Evolutionary conservation across 257 asterid species (phyloP).

Genomic region (Solanum bukasovii): DNA sequence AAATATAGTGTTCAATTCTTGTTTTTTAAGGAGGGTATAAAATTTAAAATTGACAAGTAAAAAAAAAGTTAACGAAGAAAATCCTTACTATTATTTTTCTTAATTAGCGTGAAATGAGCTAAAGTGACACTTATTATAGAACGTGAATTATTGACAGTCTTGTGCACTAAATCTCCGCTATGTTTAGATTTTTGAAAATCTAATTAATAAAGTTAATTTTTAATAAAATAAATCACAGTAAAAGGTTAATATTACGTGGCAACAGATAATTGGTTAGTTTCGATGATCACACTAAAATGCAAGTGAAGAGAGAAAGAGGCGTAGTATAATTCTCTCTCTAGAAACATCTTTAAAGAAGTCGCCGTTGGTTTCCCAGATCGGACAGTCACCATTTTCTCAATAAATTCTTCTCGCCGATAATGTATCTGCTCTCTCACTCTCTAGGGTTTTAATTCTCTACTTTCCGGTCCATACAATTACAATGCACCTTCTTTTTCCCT

Average conservation of each 20-base stretch:
- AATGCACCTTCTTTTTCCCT: conserved; percentile 1
- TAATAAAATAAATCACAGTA: background rate
- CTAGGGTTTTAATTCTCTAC: background rate
- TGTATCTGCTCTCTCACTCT: background rate
- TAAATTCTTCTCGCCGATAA: background rate
- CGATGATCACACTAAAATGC: background rate
- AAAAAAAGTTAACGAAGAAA: too few relatives aligned
- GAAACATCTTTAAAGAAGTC: conserved; percentile 16
- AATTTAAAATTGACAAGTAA: too few relatives aligned
- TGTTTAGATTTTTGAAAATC: background rate
- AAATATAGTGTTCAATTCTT: too few relatives aligned
- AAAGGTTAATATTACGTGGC: background rate
- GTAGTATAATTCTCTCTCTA: conserved; percentile 23
- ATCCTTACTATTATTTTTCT: too few relatives aligned
- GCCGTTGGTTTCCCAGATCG: conserved; percentile 21
- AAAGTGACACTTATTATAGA: too few relatives aligned
- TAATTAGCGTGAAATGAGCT: too few relatives aligned
- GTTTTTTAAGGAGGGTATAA: too few relatives aligned
- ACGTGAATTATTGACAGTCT: too few relatives aligned
- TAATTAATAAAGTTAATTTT: background rate
- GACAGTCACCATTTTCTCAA: background rate
- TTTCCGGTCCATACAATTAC: background rate
- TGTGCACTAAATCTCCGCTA: background rate
- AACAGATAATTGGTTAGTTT: background rate
- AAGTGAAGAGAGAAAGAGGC: background rate